Conservation (phyloP, 306 rosid species). For the Canavalia ensiformis region DNA sequence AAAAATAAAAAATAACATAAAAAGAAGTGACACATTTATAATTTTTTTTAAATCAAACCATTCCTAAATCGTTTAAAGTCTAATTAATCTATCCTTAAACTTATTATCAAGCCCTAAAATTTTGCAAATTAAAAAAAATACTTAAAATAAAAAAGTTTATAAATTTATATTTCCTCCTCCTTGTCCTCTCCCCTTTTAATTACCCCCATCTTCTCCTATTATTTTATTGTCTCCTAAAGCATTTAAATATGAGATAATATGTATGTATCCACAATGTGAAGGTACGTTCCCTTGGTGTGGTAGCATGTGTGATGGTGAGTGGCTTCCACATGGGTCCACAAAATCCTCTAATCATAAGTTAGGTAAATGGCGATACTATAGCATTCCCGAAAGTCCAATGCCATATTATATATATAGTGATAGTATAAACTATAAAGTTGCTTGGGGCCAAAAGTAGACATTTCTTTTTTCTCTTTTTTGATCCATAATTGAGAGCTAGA, state of each 20-base stretch:
- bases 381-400: conserved; percentile 36
- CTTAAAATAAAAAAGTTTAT: not conserved
- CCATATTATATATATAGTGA: conserved; percentile 6
- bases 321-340: conserved; percentile 59
- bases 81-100: not conserved
- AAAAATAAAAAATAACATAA: too few relatives aligned
- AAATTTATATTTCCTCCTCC: not conserved
- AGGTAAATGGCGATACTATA: conserved; percentile 33
- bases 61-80: not conserved
- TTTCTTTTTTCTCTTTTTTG: conserved; percentile 9
- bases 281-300: conserved; percentile 28
- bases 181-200: not conserved
- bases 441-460: conserved; percentile 34
- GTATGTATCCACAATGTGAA: conserved; percentile 29
- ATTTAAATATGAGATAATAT: conserved; percentile 30
- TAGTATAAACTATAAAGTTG: conserved; percentile 28
- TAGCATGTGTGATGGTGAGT: conserved; percentile 46
- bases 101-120: too few relatives aligned
- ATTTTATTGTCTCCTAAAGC: conserved; percentile 10
- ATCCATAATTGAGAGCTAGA: conserved; percentile 36
- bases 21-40: too few relatives aligned
- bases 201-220: conserved; percentile 14
- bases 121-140: not conserved
- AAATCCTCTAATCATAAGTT: conserved; percentile 53
- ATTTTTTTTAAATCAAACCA: too few relatives aligned